These are phyloP conservation scores for Colletotrichum acutatum DNA, from an alignment of 2,329 filamentous ascomycete species.

Conservation along the genomic window DNA sequence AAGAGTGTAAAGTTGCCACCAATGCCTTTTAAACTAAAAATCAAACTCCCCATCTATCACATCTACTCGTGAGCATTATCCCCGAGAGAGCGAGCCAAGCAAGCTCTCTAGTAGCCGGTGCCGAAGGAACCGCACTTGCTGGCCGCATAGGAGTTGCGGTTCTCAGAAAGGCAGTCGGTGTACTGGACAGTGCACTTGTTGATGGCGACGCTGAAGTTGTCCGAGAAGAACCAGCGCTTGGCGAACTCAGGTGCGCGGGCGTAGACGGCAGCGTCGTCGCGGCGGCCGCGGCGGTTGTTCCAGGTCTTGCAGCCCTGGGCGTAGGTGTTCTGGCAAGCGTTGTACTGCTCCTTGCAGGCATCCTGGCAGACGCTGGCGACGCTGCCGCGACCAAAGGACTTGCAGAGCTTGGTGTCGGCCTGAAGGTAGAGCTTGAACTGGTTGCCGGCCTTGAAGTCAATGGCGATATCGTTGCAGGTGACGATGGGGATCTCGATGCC, in stretches of 20 bases:
- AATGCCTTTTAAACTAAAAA: neutral
- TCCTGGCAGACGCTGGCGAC: conserved; percentile 57
- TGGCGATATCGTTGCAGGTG: conserved; percentile 63
- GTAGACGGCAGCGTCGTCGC: conserved; percentile 17
- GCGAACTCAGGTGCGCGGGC: conserved; percentile 29
- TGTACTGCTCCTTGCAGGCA: conserved; percentile 64
- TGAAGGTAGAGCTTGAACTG: conserved; percentile 65
- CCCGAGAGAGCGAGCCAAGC: neutral
- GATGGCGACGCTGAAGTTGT: conserved; percentile 43
- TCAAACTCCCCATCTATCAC: conserved; percentile 7
- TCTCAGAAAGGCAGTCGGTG: conserved; percentile 57
- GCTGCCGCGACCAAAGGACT: conserved; percentile 52
- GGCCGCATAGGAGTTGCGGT: conserved; percentile 49
- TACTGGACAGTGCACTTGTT: conserved; percentile 62
- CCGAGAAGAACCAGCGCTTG: conserved; percentile 40
- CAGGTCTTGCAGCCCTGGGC: conserved; percentile 57
- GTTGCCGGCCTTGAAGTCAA: conserved; percentile 51
- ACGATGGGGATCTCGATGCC: conserved; percentile 63
- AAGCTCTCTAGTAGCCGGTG: conserved; percentile 32
- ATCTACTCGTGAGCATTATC: neutral
- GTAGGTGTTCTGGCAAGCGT: conserved; percentile 60
- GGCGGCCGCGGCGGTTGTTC: conserved; percentile 36
- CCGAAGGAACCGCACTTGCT: conserved; percentile 54
- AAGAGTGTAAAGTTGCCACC: conserved; percentile 15
- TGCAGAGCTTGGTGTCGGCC: conserved; percentile 54